Conservation (phyloP, 75 land plant species). For the Cunninghamia lanceolata region DNA sequence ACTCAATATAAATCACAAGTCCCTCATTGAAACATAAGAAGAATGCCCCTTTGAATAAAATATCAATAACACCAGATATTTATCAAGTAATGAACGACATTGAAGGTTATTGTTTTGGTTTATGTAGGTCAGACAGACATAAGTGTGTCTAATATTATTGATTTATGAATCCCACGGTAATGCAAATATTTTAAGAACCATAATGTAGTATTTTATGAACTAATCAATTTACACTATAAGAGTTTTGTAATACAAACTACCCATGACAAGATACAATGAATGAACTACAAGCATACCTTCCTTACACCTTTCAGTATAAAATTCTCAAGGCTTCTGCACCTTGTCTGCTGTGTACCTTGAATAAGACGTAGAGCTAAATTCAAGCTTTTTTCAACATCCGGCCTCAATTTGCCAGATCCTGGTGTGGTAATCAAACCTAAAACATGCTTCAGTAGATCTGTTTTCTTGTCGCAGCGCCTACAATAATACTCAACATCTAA, state of each 20-base stretch:
- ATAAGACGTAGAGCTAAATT: conserved; percentile 39
- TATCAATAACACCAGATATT: not conserved
- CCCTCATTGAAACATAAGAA: not conserved
- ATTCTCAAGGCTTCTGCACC: conserved; percentile 29
- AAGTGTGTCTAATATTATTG: not conserved
- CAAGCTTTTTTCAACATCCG: conserved; percentile 43
- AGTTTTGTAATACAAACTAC: not conserved
- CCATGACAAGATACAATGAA: not conserved
- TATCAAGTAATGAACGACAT: not conserved
- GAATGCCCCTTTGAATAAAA: not conserved
- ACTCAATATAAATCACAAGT: not conserved
- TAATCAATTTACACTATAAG: not conserved
- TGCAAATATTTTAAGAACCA: not conserved
- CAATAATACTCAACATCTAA: conserved; percentile 78
- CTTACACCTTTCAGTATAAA: conserved; percentile 27
- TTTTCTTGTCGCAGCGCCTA: conserved; percentile 72
- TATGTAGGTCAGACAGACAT: not conserved
- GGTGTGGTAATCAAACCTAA: conserved; percentile 28
- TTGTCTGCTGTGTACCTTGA: conserved; percentile 39
- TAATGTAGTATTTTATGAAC: not conserved
- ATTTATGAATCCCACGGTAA: not conserved
- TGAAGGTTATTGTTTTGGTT: not conserved
- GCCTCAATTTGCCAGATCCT: conserved; percentile 27
- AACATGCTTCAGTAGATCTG: conserved; percentile 53
- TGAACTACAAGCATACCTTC: conserved; percentile 35